Evolutionary conservation across 2,329 filamentous ascomycete species (phyloP), one percentile per base, ranked within the genome.

Genomic region (Trichoderma polysporum): DNA sequence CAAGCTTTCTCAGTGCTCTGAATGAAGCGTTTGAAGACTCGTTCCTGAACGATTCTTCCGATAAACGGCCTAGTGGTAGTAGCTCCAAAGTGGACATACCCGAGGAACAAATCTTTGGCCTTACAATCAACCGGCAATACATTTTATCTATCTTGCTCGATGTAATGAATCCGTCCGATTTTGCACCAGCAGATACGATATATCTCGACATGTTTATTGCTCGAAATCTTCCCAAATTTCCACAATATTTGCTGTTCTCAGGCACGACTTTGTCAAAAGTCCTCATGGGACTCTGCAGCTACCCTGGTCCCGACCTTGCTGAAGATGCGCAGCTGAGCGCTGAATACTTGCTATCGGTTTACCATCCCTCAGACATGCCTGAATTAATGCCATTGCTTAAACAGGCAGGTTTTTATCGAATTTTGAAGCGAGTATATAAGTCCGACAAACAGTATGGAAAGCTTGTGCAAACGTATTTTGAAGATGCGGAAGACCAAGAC

Each of bases 191-290:
- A 68, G 93, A 98, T 74, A 94, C 91, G 13, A 92, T 99, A 66
- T 99, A 97, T 77, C 86, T 99, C 52, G 93, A 99, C 78, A 99
- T 99, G 93, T 99, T 99, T 75, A 91, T 99, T 75, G 94, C 95
- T 19, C 89, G 95, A 66, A 99, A 97, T 75, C 81, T 99, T 58
- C 92, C 96, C 3, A 99, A 99, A 77, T 99, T 97, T 74, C 93
- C 94, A 1, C 94, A 98, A 76, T 97, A 97, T 74, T 89, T 99
- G 59, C 86, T 98, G 12, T 87, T 99, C 54, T 91, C 94, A 0
- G 95, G 94, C 19, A 93, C 92, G 2, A 91, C 91, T 1, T 83
- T 99, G 0, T 92, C 93, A 68, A 89, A 89, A 68, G 90, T 97
- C 10, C 84, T 99, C 29, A 83, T 88, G 41, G 91, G 93, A 2